Conservation (phyloP, 75 land plant species). For the Sequoia sempervirens region DNA sequence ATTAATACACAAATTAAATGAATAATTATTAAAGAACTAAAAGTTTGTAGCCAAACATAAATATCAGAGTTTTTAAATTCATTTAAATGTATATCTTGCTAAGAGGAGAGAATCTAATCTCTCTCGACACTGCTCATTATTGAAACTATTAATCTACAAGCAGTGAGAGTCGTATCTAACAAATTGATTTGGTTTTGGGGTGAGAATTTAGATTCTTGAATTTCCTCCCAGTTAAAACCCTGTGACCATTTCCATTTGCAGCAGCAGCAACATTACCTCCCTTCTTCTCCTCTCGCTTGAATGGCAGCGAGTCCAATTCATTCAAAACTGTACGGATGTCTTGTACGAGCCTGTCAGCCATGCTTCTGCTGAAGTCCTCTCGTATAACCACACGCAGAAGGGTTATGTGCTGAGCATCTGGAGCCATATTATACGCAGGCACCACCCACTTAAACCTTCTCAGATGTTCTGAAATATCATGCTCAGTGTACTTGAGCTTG, state of each 20-base stretch:
- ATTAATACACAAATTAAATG: too few relatives aligned
- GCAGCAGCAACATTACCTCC: constrained; percentile 14
- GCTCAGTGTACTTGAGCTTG: constrained; percentile 16
- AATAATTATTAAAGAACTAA: too few relatives aligned
- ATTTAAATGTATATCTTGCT: too few relatives aligned
- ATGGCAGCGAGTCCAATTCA: constrained; percentile 23
- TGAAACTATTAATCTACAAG: too few relatives aligned
- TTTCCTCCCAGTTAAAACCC: too few relatives aligned
- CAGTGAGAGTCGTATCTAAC: too few relatives aligned
- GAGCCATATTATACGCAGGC: constrained; percentile 59
- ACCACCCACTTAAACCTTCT: constrained; percentile 51
- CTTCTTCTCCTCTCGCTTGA: not conserved
- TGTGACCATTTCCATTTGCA: constrained; percentile 2
- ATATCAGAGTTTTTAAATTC: too few relatives aligned
- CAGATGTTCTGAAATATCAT: constrained; percentile 34
- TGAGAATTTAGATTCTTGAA: too few relatives aligned
- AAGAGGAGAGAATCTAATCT: too few relatives aligned
- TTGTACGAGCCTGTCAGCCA: constrained; percentile 31
- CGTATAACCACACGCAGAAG: constrained; percentile 50
- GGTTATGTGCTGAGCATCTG: constrained; percentile 30
- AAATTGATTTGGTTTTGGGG: too few relatives aligned
- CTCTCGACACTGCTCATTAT: too few relatives aligned
- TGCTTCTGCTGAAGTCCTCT: constrained; percentile 42
- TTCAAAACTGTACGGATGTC: constrained; percentile 24
- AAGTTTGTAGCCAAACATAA: too few relatives aligned